Evolutionary conservation across 805 yeast species (phyloP), one percentile per base, ranked within the genome.

Genomic region (Ogataea paraovalis): DNA sequence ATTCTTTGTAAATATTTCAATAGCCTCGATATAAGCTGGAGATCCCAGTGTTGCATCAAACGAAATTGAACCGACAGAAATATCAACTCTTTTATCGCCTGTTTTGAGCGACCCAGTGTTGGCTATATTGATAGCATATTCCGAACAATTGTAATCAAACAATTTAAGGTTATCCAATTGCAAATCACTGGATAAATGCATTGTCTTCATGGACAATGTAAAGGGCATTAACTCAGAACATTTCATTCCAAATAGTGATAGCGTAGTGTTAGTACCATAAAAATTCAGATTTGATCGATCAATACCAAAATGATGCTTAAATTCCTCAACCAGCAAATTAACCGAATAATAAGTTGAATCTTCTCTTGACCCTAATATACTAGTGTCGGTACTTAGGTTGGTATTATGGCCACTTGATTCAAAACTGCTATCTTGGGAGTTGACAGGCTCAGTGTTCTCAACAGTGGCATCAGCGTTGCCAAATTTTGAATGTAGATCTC

Each of bases 41-140:
- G 66, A 50, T 2, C 63, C 67, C 4, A 53, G 50, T 4, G 50
- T 54, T 8, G 58, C 49, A 6, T 47, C 42, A 1, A 67, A 30
- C 3, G 22, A 41, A 6, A 56, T 34, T 16, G 37, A 28, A 2
- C 55, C 51, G 10, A 56, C 53, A 0, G 56, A 44, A 3, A 55
- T 37, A 20, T 52, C 48, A 6, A 60, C 21, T n/a, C 47, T 36
- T 19, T 61, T 60, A 32, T 55, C 57, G 1, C 67, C 66, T 1
- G 45, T n/a, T 1, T 44, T 41, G 13, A 59, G 40, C 1, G 57
- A 39, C 0, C 63, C 68, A 9, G 50, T 51, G 37, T 51, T 60
- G 3, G 51, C 48, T 14, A 64, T 42, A n/a, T 54, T 47, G 8
- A 49, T 39, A 10, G 34, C 25, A 20, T 43, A 48, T n/a, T 55